A percentile compares a stretch with the other conserved stretches of the same genome.
Evolutionary conservation across 768 basidiomycete species (phyloP).

Genomic region (Mycena vitilis): DNA sequence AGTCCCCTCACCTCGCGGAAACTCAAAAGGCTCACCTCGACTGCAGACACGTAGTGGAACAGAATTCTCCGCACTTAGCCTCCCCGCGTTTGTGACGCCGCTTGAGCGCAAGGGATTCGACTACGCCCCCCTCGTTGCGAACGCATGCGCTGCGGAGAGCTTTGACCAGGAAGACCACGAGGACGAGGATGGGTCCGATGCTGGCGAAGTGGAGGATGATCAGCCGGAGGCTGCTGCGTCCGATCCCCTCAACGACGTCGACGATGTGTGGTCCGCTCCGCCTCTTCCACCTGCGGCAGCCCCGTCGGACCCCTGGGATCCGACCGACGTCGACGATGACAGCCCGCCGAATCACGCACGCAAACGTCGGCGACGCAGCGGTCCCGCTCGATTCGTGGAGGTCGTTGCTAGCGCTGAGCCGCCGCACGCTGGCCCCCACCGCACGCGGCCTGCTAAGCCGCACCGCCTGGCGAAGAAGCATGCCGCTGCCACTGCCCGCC

Average conservation of each 20-base stretch:
- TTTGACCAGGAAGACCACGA: conserved; percentile 10
- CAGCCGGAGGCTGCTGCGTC: no score
- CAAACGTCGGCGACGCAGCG: neutral
- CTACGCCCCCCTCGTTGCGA: neutral
- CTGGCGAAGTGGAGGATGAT: neutral
- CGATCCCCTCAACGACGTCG: conserved; percentile 7
- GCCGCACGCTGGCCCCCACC: conserved; percentile 10
- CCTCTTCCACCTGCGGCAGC: neutral
- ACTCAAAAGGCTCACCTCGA: no score
- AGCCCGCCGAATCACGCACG: neutral
- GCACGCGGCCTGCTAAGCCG: neutral
- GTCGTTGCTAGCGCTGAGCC: neutral
- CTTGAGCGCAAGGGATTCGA: neutral
- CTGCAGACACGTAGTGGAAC: conserved; percentile 13
- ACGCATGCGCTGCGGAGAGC: neutral
- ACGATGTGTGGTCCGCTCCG: neutral
- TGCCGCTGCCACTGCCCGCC: neutral
- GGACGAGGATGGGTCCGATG: neutral
- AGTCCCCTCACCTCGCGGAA: no score
- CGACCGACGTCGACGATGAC: neutral
- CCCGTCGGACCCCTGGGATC: neutral
- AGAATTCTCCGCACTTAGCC: neutral
- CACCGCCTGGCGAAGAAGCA: neutral
- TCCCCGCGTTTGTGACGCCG: neutral
- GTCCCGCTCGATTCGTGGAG: neutral